These are phyloP conservation scores for Penicillium verhagenii DNA, from an alignment of 495 filamentous ascomycete species.

Conservation along the genomic window DNA sequence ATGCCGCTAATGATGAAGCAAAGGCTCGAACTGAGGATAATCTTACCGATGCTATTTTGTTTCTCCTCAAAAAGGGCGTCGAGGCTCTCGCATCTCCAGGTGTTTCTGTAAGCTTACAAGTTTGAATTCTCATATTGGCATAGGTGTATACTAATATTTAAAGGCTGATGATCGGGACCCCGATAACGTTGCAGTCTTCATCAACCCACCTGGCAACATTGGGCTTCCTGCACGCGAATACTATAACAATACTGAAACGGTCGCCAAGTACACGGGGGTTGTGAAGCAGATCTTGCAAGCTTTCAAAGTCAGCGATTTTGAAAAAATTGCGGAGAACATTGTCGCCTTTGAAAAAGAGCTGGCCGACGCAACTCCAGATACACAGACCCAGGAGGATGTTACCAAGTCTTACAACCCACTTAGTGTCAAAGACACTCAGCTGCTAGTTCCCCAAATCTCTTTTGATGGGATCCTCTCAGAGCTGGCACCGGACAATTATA, in stretches of 20 bases:
- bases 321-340: conserved; percentile 42
- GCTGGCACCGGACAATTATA: conserved; percentile 51
- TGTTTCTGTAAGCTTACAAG: conserved; percentile 44
- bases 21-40: conserved; percentile 34
- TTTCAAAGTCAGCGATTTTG: conserved; percentile 24
- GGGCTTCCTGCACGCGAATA: conserved; percentile 65
- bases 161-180: conserved; percentile 64
- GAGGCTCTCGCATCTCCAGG: conserved; percentile 45
- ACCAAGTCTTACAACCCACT: conserved; percentile 60
- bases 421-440: conserved; percentile 49
- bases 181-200: conserved; percentile 57
- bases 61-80: conserved; percentile 53
- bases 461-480: conserved; percentile 51
- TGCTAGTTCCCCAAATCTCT: conserved; percentile 54
- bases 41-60: conserved; percentile 52
- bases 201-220: conserved; percentile 51
- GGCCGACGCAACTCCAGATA: conserved; percentile 56
- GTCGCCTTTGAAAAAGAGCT: conserved; percentile 62
- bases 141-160: conserved; percentile 1
- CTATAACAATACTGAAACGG: conserved; percentile 56
- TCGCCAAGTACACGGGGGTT: conserved; percentile 52
- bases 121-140: background rate
- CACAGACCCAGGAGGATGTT: conserved; percentile 57
- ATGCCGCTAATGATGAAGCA: conserved; percentile 46
- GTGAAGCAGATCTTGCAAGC: conserved; percentile 43